Percentiles rank a stretch among this genome's conserved stretches.
Conservation (phyloP, 768 basidiomycete genomes). For the Rubroboletus pulcherrimus region DNA sequence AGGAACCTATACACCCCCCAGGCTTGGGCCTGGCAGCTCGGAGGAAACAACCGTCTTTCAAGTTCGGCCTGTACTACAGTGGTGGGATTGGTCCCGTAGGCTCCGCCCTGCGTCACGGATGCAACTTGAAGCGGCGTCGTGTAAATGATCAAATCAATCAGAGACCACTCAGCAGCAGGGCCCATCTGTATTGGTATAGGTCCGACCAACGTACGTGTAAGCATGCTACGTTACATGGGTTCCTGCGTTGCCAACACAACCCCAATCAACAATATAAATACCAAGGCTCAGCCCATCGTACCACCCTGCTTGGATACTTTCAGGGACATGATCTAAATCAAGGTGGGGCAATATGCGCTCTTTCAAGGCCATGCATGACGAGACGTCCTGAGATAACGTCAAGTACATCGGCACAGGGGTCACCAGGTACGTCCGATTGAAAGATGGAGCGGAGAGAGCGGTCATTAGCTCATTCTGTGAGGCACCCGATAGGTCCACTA, state of each 20-base stretch:
- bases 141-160: background rate
- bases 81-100: background rate
- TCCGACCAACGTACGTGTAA: background rate
- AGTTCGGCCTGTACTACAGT: background rate
- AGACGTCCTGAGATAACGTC: conserved; percentile 14
- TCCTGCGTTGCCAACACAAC: conserved; percentile 2
- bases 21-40: too few relatives aligned
- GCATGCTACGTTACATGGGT: background rate
- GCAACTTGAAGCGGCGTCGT: background rate
- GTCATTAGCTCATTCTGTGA: conserved; percentile 14
- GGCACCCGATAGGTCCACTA: conserved; percentile 33
- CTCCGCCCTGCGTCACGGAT: background rate
- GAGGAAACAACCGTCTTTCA: background rate
- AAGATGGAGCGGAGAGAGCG: conserved; percentile 12
- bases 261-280: conserved; percentile 24
- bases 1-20: too few relatives aligned
- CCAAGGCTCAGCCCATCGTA: conserved; percentile 32
- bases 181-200: background rate
- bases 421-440: conserved; percentile 25
- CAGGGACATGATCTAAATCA: conserved; percentile 36
- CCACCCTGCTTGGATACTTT: conserved; percentile 28
- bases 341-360: conserved; percentile 35
- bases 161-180: background rate
- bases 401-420: conserved; percentile 29
- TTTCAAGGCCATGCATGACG: conserved; percentile 24